Conservation (phyloP, 352 stramenopile genomes). For the Thraustochytrium striatum region DNA sequence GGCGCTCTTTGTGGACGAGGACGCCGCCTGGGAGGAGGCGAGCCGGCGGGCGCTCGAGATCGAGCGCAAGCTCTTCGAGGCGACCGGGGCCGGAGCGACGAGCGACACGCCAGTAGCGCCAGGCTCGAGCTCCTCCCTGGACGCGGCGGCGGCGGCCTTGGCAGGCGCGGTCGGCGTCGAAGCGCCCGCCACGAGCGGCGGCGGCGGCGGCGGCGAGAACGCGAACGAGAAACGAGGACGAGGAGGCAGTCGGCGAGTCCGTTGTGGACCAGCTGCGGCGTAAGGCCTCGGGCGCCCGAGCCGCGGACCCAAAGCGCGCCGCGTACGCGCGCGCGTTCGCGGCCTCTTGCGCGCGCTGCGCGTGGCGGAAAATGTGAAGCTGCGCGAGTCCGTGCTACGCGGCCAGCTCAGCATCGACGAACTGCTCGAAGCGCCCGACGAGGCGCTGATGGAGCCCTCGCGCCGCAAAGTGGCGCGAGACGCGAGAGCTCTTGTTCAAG, state of each 20-base stretch:
- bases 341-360: not conserved
- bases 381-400: not conserved
- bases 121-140: too few species aligned
- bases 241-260: not conserved
- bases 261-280: not conserved
- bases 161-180: too few species aligned
- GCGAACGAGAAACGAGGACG: not conserved
- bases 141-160: too few species aligned
- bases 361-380: not conserved
- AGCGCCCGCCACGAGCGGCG: too few species aligned
- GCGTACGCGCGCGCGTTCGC: not conserved
- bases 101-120: too few species aligned
- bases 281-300: not conserved
- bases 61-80: not conserved
- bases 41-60: not conserved
- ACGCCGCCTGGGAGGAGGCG: not conserved
- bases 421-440: not conserved
- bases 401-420: not conserved
- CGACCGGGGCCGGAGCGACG: too few species aligned
- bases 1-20: slow-evolving; percentile 7
- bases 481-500: slow-evolving; percentile 1
- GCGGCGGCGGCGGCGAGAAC: not conserved
- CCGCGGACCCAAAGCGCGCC: not conserved
- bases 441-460: slow-evolving; percentile 17
- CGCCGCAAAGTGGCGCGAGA: not conserved